Evolutionary conservation across 225 moss, liverwort and hornwort species (phyloP).

Genomic region (Asterella californica): DNA sequence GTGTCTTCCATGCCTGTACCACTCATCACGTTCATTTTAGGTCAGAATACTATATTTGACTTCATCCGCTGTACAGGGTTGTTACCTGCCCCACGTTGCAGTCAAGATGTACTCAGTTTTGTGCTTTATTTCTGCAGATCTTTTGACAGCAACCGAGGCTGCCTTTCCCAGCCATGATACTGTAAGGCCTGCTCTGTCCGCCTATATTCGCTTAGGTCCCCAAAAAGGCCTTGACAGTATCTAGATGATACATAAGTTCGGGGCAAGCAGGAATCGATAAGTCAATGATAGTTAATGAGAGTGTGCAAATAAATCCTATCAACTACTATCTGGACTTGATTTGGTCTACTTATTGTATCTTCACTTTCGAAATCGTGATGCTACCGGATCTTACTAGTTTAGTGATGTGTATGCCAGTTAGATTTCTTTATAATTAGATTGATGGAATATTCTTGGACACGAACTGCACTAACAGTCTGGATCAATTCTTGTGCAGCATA

Average conservation of each 20-base stretch:
- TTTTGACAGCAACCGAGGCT: conserved; percentile 80
- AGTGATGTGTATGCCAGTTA: background rate
- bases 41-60: background rate
- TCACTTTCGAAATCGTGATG: background rate
- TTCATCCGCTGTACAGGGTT: background rate
- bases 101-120: background rate
- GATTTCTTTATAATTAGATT: background rate
- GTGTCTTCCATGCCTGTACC: background rate
- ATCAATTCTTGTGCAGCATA: conserved; percentile 37
- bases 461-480: background rate
- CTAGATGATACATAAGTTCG: background rate
- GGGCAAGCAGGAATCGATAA: background rate
- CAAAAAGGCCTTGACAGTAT: no score
- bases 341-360: background rate
- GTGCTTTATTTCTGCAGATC: conserved; percentile 48
- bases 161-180: conserved; percentile 66
- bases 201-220: background rate
- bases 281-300: background rate
- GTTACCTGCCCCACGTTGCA: background rate
- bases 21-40: no score
- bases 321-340: background rate
- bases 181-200: conserved; percentile 39
- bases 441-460: background rate
- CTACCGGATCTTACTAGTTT: background rate
- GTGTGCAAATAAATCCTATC: background rate